Conservation (phyloP, 257 asterid species). For the Penstemon davidsonii region DNA sequence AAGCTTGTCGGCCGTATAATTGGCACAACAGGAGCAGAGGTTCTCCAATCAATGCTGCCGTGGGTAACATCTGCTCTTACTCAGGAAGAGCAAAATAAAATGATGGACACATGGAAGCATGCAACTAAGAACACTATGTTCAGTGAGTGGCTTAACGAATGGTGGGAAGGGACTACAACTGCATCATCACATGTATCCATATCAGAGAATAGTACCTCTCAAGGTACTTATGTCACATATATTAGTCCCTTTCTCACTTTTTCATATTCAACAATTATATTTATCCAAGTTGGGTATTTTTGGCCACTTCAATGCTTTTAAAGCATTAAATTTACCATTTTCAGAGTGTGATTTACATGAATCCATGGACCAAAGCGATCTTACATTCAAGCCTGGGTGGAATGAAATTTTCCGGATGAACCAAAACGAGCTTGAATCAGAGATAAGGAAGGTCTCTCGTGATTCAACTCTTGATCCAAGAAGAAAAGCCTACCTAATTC, state of each 20-base stretch:
- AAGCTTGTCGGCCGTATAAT: slow-evolving; percentile 90
- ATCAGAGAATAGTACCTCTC: slow-evolving; percentile 47
- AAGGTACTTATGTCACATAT: slow-evolving; percentile 46
- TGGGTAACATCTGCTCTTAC: slow-evolving; percentile 98
- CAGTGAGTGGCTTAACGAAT: slow-evolving; percentile 95
- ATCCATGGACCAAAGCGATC: slow-evolving; percentile 68
- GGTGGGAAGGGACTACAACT: slow-evolving; percentile 85
- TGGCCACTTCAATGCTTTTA: slow-evolving; percentile 11
- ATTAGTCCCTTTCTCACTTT: slow-evolving; percentile 7
- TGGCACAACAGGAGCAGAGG: slow-evolving; percentile 99
- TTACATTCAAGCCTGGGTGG: slow-evolving; percentile 97
- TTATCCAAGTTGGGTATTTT: slow-evolving; percentile 17
- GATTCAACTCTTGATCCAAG: slow-evolving; percentile 96
- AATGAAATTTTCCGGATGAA: slow-evolving; percentile 94
- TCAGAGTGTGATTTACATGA: slow-evolving; percentile 66
- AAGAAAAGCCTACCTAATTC: slow-evolving; percentile 93
- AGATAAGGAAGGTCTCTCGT: slow-evolving; percentile 90
- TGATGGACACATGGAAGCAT: slow-evolving; percentile 96
- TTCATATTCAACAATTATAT: slow-evolving; percentile 9
- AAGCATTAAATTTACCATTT: slow-evolving; percentile 16
- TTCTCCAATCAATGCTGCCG: slow-evolving; percentile 94
- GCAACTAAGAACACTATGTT: slow-evolving; percentile 98
- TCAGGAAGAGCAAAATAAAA: slow-evolving; percentile 92
- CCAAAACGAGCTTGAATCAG: slow-evolving; percentile 97
- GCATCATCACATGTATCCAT: slow-evolving; percentile 47